Evolutionary conservation across 2,329 filamentous ascomycete species (phyloP).

Genomic region (Neofusicoccum umdonicola): DNA sequence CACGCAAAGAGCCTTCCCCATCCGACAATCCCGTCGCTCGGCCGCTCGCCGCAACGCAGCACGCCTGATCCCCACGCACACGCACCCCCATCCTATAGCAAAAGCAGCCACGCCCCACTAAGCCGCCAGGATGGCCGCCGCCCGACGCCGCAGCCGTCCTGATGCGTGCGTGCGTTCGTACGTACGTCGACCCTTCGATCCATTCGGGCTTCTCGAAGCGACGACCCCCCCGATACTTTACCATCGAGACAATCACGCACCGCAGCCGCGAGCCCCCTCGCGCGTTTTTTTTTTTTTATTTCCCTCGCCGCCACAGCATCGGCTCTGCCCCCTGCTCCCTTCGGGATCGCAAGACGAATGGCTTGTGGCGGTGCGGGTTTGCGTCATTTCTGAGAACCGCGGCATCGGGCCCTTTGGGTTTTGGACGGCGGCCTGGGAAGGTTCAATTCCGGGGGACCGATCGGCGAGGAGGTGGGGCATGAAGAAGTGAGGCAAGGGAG

Average conservation of each 20-base stretch:
- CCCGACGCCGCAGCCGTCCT: neutral
- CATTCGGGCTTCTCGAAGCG: neutral
- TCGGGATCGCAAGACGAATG: too few relatives aligned
- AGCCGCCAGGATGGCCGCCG: neutral
- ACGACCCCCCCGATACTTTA: neutral
- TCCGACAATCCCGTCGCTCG: neutral
- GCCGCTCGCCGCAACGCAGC: neutral
- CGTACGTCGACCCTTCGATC: neutral
- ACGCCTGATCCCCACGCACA: neutral
- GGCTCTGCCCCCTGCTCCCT: too few relatives aligned
- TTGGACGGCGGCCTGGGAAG: too few relatives aligned
- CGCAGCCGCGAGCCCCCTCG: too few relatives aligned
- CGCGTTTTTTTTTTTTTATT: too few relatives aligned
- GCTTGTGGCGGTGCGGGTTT: too few relatives aligned
- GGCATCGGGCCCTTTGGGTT: too few relatives aligned
- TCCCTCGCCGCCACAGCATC: too few relatives aligned
- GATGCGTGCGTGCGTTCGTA: neutral
- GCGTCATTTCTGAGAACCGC: too few relatives aligned
- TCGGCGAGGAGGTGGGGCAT: too few relatives aligned
- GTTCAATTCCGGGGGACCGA: too few relatives aligned
- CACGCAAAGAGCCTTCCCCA: neutral
- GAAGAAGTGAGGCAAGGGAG: too few relatives aligned
- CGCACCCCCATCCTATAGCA: neutral
- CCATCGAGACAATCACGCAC: neutral
- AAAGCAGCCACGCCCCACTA: neutral